Base-by-base conservation (phyloP, 1,284 basidiomycete genomes). In the Coniferiporia weirii region DNA sequence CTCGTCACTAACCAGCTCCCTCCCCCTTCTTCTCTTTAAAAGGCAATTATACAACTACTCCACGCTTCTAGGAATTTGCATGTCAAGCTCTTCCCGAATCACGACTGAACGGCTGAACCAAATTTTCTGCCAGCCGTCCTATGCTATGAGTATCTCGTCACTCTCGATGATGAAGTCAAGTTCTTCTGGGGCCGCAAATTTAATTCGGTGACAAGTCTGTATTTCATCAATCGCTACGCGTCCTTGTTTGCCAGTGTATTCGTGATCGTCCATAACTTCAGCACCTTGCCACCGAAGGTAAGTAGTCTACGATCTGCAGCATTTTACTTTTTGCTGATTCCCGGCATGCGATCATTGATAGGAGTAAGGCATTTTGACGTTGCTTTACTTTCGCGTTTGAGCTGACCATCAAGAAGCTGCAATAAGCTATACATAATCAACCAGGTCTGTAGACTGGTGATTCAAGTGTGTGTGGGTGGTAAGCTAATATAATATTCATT, bases 111-210 rank as follows among this genome's bases (percentile, higher is more conserved):
- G 2, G 27, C 27, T 27, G 27, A 27, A 27, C 27, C 27, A 5
- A 5, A 27, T 27, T 27, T 27, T 27, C 27, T 27, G 27, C 27
- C 27, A 62, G 61, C 57, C 7, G 47, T 62, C 44, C 10, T 62
- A 12, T 62, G 59, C 57, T 59, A 62, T 40, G 61, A 62, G 40
- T 62, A 62, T 43, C 17, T 59, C 9, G n/a, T 62, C 20, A 62
- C 57, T 13, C 34, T 62, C n/a, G n/a, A 35, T 34, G 54, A 59
- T 17, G 61, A 62, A 27, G 32, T 62, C 15, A 57, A n/a, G 2
- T 59, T 59, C 34, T 62, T 62, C 49, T 62, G 61, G 61, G n/a
- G 61, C 1, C 36, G 60, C n/a, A 58, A 44, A 19, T n/a, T 47
- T 22, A 59, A 54, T 12, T 46, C 54, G 4, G 54, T 49, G 17